Conservation (phyloP, 306 rosid species). For the Lathyrus oleraceus region DNA sequence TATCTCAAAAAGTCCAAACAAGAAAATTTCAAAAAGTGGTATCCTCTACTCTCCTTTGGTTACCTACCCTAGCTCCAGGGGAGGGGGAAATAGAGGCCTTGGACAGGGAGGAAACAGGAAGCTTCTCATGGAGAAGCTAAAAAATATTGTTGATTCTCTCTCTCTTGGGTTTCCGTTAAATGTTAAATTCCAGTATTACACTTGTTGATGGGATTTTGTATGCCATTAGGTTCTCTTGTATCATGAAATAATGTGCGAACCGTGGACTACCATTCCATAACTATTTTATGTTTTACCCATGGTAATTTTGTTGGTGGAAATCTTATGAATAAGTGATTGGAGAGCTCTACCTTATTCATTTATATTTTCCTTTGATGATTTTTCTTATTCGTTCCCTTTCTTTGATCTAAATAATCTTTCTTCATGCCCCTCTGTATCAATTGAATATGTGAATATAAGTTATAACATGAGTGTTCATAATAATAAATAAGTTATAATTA, state of each 20-base stretch:
- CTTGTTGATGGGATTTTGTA: neutral
- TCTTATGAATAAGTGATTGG: neutral
- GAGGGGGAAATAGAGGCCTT: neutral
- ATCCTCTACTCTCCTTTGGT: neutral
- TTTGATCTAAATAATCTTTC: conserved; percentile 11
- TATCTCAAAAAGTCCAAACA: neutral
- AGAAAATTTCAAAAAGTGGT: neutral
- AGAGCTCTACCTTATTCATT: neutral
- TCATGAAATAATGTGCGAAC: conserved; percentile 15
- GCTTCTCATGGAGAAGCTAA: neutral
- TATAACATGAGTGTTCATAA: conserved; percentile 9
- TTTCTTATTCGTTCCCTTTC: neutral
- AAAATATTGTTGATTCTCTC: neutral
- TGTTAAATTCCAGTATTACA: neutral
- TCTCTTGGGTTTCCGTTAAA: neutral
- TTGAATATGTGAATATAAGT: conserved; percentile 9
- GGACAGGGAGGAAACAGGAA: neutral
- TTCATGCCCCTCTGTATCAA: conserved; percentile 22
- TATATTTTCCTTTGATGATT: neutral
- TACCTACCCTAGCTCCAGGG: neutral
- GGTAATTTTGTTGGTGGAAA: neutral
- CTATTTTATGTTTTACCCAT: conserved; percentile 14
- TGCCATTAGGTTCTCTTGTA: neutral
- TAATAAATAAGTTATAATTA: conserved; percentile 22
- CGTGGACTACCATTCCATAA: neutral